phyloP scores from a whole-genome alignment of 2,329 filamentous ascomycete species.

The Calonectria multiphialidica region DNA sequence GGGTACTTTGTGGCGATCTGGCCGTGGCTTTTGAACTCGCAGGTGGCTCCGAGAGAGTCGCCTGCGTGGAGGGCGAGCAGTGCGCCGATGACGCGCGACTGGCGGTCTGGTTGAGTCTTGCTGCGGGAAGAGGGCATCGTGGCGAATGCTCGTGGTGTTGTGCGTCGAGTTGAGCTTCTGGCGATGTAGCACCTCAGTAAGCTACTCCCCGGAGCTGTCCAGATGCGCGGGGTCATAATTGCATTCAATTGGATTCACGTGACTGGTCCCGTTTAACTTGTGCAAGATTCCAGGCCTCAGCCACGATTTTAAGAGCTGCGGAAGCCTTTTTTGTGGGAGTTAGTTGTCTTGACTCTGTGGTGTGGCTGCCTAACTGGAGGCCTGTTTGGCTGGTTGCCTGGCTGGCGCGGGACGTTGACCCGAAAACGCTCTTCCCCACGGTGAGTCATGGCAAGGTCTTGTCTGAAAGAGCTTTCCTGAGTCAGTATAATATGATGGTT shows the following conservation, averaged over 20 bases:
- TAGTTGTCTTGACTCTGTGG: background rate
- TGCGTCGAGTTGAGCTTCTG: background rate
- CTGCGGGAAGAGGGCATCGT: conserved; percentile 21
- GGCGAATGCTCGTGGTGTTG: background rate
- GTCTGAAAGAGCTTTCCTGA: background rate
- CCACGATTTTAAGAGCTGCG: background rate
- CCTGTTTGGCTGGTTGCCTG: background rate
- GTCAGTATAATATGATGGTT: no score
- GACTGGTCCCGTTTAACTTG: background rate
- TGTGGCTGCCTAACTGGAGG: background rate
- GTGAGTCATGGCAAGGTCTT: background rate
- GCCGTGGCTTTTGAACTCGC: conserved; percentile 55
- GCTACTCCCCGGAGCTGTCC: background rate
- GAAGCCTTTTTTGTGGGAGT: background rate
- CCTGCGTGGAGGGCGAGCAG: conserved; percentile 60
- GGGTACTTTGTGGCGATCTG: conserved; percentile 50
- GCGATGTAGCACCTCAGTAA: background rate
- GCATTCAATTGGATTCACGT: background rate
- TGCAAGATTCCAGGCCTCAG: background rate
- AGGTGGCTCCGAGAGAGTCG: conserved; percentile 59
- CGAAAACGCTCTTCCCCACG: background rate
- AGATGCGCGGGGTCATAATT: background rate
- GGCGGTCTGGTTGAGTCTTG: background rate
- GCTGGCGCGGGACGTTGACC: background rate
- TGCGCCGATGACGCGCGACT: conserved; percentile 54